Evolutionary conservation across 768 basidiomycete species (phyloP).

Genomic region (Jaapia argillacea): DNA sequence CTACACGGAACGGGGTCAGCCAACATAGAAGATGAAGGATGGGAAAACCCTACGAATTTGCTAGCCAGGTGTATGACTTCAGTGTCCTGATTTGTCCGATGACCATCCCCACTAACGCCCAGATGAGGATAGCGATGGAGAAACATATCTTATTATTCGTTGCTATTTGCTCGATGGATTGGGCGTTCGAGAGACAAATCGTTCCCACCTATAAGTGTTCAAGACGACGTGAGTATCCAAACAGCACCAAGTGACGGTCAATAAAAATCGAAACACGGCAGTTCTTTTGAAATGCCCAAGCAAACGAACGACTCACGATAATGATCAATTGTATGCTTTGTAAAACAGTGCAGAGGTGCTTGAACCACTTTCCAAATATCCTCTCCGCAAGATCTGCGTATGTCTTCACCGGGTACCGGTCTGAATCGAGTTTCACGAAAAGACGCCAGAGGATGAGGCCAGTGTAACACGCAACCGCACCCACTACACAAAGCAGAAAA

Average conservation of each 20-base stretch:
- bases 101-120: slow-evolving; percentile 44
- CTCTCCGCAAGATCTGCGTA: slow-evolving; percentile 50
- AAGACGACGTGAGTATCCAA: not conserved
- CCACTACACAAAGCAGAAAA: slow-evolving; percentile 29
- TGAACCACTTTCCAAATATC: slow-evolving; percentile 38
- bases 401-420: slow-evolving; percentile 39
- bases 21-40: slow-evolving; percentile 3
- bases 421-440: slow-evolving; percentile 46
- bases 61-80: slow-evolving; percentile 39
- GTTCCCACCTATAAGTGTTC: slow-evolving; percentile 10
- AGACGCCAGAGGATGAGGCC: slow-evolving; percentile 47
- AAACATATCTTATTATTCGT: slow-evolving; percentile 47
- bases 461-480: slow-evolving; percentile 41
- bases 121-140: slow-evolving; percentile 45
- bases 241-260: too few species aligned
- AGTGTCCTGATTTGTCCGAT: slow-evolving; percentile 51
- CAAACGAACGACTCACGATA: slow-evolving; percentile 37
- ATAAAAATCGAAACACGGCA: too few species aligned
- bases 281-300: too few species aligned
- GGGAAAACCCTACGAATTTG: slow-evolving; percentile 23
- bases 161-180: slow-evolving; percentile 41
- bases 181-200: slow-evolving; percentile 23
- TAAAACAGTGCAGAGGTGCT: slow-evolving; percentile 35
- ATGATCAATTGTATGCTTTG: slow-evolving; percentile 49
- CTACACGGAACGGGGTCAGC: slow-evolving; percentile 1